Evolutionary conservation across 208 protist genomes (phyloP), one percentile per base, ranked within the genome.

Genomic region (Trypanosoma congolense): DNA sequence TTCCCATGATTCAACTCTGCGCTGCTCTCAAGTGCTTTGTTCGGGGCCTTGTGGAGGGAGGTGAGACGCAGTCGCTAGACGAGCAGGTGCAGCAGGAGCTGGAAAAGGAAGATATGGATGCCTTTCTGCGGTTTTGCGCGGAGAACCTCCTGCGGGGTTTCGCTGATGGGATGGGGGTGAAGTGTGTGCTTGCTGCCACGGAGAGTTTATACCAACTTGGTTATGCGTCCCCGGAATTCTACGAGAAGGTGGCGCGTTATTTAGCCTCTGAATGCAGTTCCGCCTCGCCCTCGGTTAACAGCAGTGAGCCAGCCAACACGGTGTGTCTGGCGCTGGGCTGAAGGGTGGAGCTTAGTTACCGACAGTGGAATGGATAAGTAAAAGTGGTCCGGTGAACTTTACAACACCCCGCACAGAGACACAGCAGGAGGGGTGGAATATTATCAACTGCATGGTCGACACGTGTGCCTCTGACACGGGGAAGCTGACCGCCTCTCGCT

Each of bases 1-100:
- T 93, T 62, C 86, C 86, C 18, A 74, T 81, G 40, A 72, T 83
- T 53, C 86, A 93, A 67, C 47, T 93, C 10, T 76, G 75, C 50
- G 65, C 79, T n/a, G 86, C 86, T 4, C 65, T 93, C 42, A 69
- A 73, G 31, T 84, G 82, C 50, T 73, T 88, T 61, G 46, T 65
- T 29, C 49, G 65, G n/a, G 65, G 65, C 30, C 65, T 73, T 19
- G 42, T 66, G 24, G 38, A 51, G 24, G 43, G 60, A 40, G 21
- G 9, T 24, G 56, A 64, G 40, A 16, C 49, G 9, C 31, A 65
- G 14, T 63, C 57, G 18, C 14, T 63, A 24, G 62, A 73, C 21
- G 41, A 56, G 14, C 46, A 56, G 25, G 40, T 52, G 45, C 36
- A 56, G n/a, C 51, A 52, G 40, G 48, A 77, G 52, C 26, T 64